phyloP scores from a whole-genome alignment of 2,329 filamentous ascomycete species.

The Rutstroemia sp. region DNA sequence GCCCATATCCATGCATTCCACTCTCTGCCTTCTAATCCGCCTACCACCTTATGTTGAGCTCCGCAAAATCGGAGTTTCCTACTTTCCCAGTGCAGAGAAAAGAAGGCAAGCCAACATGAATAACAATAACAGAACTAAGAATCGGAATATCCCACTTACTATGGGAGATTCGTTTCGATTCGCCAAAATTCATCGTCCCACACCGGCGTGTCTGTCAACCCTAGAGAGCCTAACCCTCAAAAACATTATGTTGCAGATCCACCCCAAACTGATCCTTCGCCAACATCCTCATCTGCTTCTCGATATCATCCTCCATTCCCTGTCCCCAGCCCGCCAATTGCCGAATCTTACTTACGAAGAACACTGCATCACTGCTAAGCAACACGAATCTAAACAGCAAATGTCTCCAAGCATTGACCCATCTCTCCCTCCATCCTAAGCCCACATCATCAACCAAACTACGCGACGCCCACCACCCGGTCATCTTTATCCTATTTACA shows the following conservation, averaged over 20 bases:
- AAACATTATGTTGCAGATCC: slow-evolving; percentile 80
- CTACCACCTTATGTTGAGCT: too few relatives aligned
- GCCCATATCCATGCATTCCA: too few relatives aligned
- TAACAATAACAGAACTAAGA: too few relatives aligned
- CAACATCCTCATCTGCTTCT: slow-evolving; percentile 77
- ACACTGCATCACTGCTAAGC: slow-evolving; percentile 69
- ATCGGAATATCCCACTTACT: too few relatives aligned
- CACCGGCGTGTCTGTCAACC: not conserved
- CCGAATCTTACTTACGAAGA: slow-evolving; percentile 71
- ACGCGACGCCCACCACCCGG: slow-evolving; percentile 79
- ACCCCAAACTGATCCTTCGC: slow-evolving; percentile 81
- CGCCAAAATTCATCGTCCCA: too few relatives aligned
- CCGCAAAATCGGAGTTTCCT: too few relatives aligned
- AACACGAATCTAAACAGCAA: slow-evolving; percentile 75
- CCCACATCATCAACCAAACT: slow-evolving; percentile 71
- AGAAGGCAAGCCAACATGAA: too few relatives aligned
- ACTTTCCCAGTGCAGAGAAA: too few relatives aligned
- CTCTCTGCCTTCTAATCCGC: too few relatives aligned
- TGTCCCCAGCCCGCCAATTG: slow-evolving; percentile 70
- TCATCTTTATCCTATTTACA: slow-evolving; percentile 86
- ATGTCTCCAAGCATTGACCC: slow-evolving; percentile 67
- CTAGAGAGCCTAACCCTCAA: slow-evolving; percentile 58
- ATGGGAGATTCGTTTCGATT: too few relatives aligned
- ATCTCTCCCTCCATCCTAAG: slow-evolving; percentile 52
- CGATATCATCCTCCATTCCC: slow-evolving; percentile 93